Conservation (phyloP, 2,329 filamentous ascomycete genomes). For the Sarocladium brachiariae region DNA sequence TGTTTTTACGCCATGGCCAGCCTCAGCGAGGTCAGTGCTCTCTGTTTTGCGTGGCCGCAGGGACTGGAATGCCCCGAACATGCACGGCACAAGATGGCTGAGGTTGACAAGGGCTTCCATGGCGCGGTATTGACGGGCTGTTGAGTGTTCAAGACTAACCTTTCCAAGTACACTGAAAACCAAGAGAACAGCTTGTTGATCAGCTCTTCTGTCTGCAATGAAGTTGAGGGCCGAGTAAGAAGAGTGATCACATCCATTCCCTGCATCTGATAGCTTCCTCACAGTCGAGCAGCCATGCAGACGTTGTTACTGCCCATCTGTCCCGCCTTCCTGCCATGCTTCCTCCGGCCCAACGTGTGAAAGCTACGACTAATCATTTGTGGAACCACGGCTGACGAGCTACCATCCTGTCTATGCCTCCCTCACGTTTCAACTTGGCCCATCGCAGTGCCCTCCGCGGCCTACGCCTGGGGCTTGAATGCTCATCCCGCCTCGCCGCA, state of each 20-base stretch:
- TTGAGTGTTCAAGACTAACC: too few relatives aligned
- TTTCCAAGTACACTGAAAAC: too few relatives aligned
- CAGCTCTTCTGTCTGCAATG: not conserved
- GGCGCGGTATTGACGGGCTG: too few relatives aligned
- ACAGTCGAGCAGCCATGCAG: too few relatives aligned
- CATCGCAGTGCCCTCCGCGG: not conserved
- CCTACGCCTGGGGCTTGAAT: not conserved
- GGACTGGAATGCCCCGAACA: not conserved
- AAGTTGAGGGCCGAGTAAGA: too few relatives aligned
- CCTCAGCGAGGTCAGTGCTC: not conserved
- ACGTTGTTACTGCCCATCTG: too few relatives aligned
- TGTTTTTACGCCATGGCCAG: not conserved
- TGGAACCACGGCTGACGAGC: not conserved
- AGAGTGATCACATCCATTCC: not conserved
- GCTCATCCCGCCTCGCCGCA: too few relatives aligned
- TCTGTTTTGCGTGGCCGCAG: not conserved
- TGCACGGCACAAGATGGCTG: not conserved
- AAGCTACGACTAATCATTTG: not conserved
- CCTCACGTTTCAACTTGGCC: slow-evolving; percentile 1
- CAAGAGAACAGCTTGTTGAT: not conserved
- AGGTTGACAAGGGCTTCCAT: too few relatives aligned
- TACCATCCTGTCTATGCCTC: not conserved
- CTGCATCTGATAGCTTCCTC: not conserved
- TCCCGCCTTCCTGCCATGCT: too few relatives aligned
- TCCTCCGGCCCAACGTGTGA: not conserved